A percentile compares a stretch with the other conserved stretches of the same genome.
Evolutionary conservation across 2,329 filamentous ascomycete species (phyloP).

Genomic region (Fusarium luffae): DNA sequence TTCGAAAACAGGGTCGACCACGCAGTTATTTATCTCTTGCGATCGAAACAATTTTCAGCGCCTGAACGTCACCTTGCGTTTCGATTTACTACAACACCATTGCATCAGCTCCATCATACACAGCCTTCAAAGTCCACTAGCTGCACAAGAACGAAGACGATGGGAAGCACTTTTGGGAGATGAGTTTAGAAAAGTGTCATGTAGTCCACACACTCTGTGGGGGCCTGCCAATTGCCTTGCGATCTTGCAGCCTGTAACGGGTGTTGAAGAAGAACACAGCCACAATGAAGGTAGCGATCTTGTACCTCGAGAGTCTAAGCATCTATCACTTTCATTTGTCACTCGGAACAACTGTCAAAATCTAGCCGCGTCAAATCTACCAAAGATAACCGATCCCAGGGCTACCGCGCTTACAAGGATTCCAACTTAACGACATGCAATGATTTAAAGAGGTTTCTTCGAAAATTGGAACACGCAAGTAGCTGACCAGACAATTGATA

Average conservation of each 20-base stretch:
- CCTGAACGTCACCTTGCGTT: background rate
- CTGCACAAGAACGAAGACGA: background rate
- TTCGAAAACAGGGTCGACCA: background rate
- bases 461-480: background rate
- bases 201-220: background rate
- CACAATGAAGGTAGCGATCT: background rate
- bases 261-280: background rate
- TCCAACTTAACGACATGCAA: constrained; percentile 14
- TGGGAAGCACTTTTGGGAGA: background rate
- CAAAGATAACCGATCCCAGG: background rate
- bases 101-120: background rate
- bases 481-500: background rate
- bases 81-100: background rate
- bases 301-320: constrained; percentile 9
- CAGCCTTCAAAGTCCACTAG: background rate
- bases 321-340: constrained; percentile 6
- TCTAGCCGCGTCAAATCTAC: background rate
- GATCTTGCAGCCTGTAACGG: constrained; percentile 17
- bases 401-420: constrained; percentile 4
- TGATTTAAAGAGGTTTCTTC: background rate
- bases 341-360: background rate
- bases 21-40: constrained; percentile 12
- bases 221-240: background rate
- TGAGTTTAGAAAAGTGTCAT: background rate
- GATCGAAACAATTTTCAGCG: background rate